Percentiles rank a stretch among this genome's conserved stretches.
Conservation (phyloP, 225 moss, liverwort and hornwort genomes). For the Sphagnum contortum region DNA sequence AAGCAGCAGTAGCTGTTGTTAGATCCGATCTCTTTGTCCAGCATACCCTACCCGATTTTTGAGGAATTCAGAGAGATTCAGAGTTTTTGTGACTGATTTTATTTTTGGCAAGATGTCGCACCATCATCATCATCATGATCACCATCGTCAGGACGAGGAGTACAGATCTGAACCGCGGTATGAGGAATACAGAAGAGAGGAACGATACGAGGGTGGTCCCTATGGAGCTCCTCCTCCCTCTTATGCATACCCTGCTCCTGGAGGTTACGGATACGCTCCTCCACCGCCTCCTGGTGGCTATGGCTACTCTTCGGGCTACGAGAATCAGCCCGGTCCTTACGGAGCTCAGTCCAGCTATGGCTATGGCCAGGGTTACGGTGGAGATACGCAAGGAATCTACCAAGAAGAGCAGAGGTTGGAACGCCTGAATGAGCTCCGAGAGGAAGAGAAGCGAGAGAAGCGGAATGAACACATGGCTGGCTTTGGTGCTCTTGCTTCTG, state of each 20-base stretch:
- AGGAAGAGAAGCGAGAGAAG: neutral
- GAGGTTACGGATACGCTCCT: too few species aligned
- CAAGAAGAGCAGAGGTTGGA: constrained; percentile 2
- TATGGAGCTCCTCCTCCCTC: neutral
- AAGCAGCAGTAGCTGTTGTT: too few species aligned
- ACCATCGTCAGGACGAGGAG: neutral
- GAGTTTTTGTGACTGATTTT: neutral
- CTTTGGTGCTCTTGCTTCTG: neutral
- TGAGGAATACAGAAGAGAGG: neutral
- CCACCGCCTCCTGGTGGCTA: too few species aligned
- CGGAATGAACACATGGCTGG: neutral
- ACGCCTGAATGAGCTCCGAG: neutral
- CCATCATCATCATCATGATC: constrained; percentile 1
- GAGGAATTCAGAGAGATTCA: neutral
- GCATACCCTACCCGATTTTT: too few species aligned
- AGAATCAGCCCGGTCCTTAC: neutral
- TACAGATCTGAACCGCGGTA: too few species aligned
- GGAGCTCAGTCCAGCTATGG: neutral
- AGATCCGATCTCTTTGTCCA: too few species aligned
- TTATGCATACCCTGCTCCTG: neutral
- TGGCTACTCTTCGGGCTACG: too few species aligned
- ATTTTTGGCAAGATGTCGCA: neutral
- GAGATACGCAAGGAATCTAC: neutral
- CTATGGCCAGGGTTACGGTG: neutral
- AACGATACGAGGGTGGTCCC: neutral